Percentiles rank a stretch among this genome's conserved stretches.
Conservation (phyloP, 768 basidiomycete genomes). For the Lactifluus subvellereus region DNA sequence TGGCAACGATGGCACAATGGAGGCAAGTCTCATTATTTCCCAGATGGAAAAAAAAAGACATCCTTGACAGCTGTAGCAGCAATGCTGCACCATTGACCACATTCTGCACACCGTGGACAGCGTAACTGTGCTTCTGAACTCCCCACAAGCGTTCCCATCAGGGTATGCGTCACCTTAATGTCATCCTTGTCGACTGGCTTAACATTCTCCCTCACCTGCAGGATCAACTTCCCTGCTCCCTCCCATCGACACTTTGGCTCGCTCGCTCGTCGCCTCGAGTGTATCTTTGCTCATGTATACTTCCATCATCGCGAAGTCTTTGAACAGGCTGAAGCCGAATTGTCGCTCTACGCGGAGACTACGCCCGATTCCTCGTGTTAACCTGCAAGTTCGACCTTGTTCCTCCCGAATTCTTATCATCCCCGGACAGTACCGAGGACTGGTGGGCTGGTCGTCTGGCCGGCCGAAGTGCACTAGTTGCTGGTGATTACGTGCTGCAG, state of each 20-base stretch:
- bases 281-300: no score
- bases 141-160: conserved; percentile 86
- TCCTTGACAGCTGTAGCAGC: conserved; percentile 37
- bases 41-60: background rate
- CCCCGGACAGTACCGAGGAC: no score
- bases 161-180: conserved; percentile 43
- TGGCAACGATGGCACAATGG: conserved; percentile 81
- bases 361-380: no score
- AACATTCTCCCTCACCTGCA: conserved; percentile 31
- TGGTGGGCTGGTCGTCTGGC: no score
- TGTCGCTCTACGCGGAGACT: no score
- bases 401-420: no score
- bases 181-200: background rate
- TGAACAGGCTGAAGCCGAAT: no score
- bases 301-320: no score
- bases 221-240: conserved; percentile 72
- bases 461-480: no score
- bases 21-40: conserved; percentile 42
- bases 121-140: conserved; percentile 56
- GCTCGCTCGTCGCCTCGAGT: conserved; percentile 74
- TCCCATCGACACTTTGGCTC: conserved; percentile 88
- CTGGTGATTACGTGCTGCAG: no score
- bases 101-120: conserved; percentile 49
- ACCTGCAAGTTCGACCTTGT: no score
- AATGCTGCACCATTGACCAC: conserved; percentile 98